These are phyloP conservation scores for Binderoboletus segoi DNA, from an alignment of 1,284 basidiomycete genomes.

Conservation along the genomic window DNA sequence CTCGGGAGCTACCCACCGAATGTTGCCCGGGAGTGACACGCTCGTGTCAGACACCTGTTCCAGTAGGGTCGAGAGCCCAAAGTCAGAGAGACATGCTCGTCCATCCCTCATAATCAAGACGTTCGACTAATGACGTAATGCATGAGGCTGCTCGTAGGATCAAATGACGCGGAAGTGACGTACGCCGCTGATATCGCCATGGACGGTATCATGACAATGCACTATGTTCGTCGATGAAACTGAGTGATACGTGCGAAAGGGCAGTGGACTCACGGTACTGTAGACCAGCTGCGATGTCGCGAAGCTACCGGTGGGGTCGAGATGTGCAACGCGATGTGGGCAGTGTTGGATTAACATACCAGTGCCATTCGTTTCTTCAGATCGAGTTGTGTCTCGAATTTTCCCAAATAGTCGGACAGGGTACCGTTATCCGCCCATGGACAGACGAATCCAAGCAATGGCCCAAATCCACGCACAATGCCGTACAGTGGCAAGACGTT, in stretches of 20 bases:
- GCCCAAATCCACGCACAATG: conserved; percentile 42
- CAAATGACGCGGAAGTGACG: conserved; percentile 1
- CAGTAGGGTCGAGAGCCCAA: conserved; percentile 34
- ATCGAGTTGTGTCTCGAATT: conserved; percentile 11
- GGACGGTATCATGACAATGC: conserved; percentile 22
- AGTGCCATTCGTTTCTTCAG: conserved; percentile 19
- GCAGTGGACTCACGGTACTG: conserved; percentile 19
- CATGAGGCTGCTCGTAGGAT: conserved; percentile 3
- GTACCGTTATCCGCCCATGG: conserved; percentile 53
- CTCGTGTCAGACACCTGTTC: conserved; percentile 20
- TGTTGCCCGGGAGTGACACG: conserved; percentile 31
- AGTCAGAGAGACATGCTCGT: conserved; percentile 28
- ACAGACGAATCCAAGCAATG: conserved; percentile 46
- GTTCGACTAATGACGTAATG: conserved; percentile 25
- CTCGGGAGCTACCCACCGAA: conserved; percentile 34
- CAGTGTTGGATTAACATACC: conserved; percentile 4
- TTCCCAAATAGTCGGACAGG: conserved; percentile 46
- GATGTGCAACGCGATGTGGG: neutral
- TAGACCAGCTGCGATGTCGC: conserved; percentile 26
- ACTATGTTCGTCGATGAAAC: conserved; percentile 17
- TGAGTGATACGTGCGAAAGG: neutral
- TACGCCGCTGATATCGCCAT: conserved; percentile 33
- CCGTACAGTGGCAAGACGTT: conserved; percentile 46
- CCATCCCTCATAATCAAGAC: conserved; percentile 33
- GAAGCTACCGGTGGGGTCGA: conserved; percentile 22